Evolutionary conservation across 2,329 filamentous ascomycete species (phyloP).

Genomic region (Clonostachys rhizophaga): DNA sequence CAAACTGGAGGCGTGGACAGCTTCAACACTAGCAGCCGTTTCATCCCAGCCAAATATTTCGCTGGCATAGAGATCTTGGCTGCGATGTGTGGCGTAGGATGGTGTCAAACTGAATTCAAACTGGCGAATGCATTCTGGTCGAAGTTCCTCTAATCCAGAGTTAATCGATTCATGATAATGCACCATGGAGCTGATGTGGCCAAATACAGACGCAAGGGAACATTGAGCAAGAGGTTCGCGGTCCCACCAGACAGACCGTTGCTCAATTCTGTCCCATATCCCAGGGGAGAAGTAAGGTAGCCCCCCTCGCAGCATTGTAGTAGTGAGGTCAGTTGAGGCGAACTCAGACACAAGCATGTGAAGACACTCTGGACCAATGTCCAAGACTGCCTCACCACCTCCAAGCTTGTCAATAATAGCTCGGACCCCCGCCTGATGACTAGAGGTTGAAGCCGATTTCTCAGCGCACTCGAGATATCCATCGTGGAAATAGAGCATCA

Average conservation of each 20-base stretch:
- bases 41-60: too few species aligned
- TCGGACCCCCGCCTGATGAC: slow-evolving; percentile 25
- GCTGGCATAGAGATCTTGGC: too few species aligned
- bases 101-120: not conserved
- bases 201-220: slow-evolving; percentile 24
- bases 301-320: slow-evolving; percentile 30
- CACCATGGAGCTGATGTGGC: slow-evolving; percentile 18
- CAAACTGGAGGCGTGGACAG: slow-evolving; percentile 16
- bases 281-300: slow-evolving; percentile 26
- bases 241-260: slow-evolving; percentile 35
- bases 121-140: too few species aligned
- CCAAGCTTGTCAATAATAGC: slow-evolving; percentile 26
- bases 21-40: too few species aligned
- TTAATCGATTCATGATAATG: slow-evolving; percentile 15
- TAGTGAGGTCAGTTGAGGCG: slow-evolving; percentile 34
- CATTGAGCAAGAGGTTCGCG: slow-evolving; percentile 23
- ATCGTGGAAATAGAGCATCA: slow-evolving; percentile 34
- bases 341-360: slow-evolving; percentile 36
- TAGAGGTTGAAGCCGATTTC: slow-evolving; percentile 21
- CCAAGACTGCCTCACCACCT: slow-evolving; percentile 14
- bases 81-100: slow-evolving; percentile 7
- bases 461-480: slow-evolving; percentile 23
- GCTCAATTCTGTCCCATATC: slow-evolving; percentile 30
- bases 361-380: slow-evolving; percentile 16
- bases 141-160: slow-evolving; percentile 12